phyloP scores from a whole-genome alignment of 441 rosid species.

The Adansonia grandidieri region DNA sequence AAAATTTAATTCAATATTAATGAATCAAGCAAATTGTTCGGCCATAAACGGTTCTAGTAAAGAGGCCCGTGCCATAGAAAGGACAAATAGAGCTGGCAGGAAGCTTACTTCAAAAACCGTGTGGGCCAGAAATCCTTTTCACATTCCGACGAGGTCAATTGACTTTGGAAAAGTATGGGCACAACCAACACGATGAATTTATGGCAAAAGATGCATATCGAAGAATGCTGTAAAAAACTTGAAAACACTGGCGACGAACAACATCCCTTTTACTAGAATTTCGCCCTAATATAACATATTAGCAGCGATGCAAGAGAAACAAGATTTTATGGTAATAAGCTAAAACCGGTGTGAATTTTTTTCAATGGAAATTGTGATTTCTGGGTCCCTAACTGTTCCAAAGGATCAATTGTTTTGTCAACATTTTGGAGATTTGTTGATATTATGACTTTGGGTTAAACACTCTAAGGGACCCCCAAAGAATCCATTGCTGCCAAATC shows the following conservation, averaged over 20 bases:
- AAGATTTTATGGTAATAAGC: not conserved
- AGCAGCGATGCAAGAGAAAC: not conserved
- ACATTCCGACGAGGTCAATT: not conserved
- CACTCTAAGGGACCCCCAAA: not conserved
- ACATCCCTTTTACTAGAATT: too few relatives aligned
- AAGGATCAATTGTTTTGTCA: not conserved
- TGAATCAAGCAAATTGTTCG: too few relatives aligned
- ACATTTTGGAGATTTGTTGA: too few relatives aligned
- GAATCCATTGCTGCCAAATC: not conserved
- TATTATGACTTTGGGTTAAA: too few relatives aligned
- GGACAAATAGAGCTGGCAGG: not conserved
- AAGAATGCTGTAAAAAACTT: too few relatives aligned
- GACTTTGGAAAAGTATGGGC: not conserved
- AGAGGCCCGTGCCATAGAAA: not conserved
- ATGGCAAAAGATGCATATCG: too few relatives aligned
- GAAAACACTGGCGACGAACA: not conserved
- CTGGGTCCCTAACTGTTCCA: not conserved
- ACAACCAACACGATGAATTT: not conserved
- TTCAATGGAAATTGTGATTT: not conserved
- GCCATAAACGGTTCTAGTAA: too few relatives aligned
- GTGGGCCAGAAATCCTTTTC: conserved; percentile 1
- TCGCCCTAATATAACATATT: too few relatives aligned
- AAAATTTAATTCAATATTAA: too few relatives aligned
- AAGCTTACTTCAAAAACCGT: not conserved
- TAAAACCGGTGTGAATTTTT: not conserved